Evolutionary conservation across 2,329 filamentous ascomycete species (phyloP), one percentile per base, ranked within the genome.

Genomic region (Gaeumannomyces sp.): DNA sequence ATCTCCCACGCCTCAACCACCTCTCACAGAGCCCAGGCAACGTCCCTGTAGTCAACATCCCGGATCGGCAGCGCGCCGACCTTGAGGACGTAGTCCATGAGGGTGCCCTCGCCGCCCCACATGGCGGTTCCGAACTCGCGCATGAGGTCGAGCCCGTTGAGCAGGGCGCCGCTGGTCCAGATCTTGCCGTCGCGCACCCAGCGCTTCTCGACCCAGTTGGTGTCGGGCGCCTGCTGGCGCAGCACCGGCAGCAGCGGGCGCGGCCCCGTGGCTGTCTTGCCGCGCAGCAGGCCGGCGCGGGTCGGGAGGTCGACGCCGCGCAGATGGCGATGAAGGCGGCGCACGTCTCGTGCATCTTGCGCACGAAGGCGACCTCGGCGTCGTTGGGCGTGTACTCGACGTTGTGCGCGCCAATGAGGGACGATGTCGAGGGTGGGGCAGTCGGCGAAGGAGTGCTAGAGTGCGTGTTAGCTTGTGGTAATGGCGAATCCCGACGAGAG

Each of bases 341-440:
- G 69, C 73, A 77, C 10, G 72, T 66, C 0, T 72, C 70, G 68
- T 73, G 75, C 11, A 69, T 65, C 65, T 77, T 76, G 61, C 74
- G 75, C 56, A 79, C 67, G 67, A 74, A 80, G 10, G 68, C 70
- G 2, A 76, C 66, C 64, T 80, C 78, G 6, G 68, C 66, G 13
- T 73, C 70, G n/a, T 61, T 76, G 3, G 71, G 69, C 5, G 67
- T 65, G 63, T 79, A 76, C 2, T 56, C 61, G 1, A 66, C 4
- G 16, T 70, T 53, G 45, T 74, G 69, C 7, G 78, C 78, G 0
- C 78, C 78, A 64, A 79, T 76, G 59, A 80, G 71, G n/a, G 25
- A 75, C 74, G 61, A 80, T 74, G 65, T 80, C 78, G 8, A 80
- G 71, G 0, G 72, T 67, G 0, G 78, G 78, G 59, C 77, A 79